Conservation (phyloP, 345 rosid genomes). For the Balakata baccata region DNA sequence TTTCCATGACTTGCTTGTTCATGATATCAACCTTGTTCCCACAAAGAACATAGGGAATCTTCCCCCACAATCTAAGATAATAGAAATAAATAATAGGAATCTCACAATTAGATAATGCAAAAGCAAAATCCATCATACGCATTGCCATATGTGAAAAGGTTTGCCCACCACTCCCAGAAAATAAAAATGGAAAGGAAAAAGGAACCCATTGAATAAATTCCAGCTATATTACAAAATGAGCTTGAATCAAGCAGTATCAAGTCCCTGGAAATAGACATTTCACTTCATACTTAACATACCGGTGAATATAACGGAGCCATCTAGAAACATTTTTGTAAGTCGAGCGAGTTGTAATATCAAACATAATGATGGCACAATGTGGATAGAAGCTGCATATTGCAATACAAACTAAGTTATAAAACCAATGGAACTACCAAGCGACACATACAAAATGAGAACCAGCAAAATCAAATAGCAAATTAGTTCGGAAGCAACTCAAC, state of each 20-base stretch:
- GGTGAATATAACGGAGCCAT: constrained; percentile 96
- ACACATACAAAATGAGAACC: not conserved
- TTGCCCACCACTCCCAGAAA: no score
- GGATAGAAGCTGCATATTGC: constrained; percentile 71
- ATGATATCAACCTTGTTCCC: constrained; percentile 59
- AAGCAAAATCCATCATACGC: not conserved
- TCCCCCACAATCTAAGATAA: constrained; percentile 43
- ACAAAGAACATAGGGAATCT: constrained; percentile 52
- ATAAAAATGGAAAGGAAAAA: no score
- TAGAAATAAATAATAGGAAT: not conserved
- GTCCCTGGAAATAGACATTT: not conserved
- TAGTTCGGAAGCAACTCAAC: not conserved
- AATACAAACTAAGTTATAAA: not conserved
- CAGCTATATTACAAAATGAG: no score
- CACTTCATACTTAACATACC: constrained; percentile 31
- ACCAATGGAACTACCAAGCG: not conserved
- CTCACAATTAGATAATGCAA: not conserved
- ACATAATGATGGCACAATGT: constrained; percentile 94
- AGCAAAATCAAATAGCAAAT: not conserved
- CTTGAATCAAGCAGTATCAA: no score
- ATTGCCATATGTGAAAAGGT: no score
- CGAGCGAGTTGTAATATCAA: constrained; percentile 87
- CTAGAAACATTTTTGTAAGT: constrained; percentile 97
- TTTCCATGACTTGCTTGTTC: constrained; percentile 54
- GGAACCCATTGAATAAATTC: no score